Evolutionary conservation across 768 basidiomycete genomes (phyloP), one percentile per base, ranked within the genome.

Genomic region (Pisolithus sp.): DNA sequence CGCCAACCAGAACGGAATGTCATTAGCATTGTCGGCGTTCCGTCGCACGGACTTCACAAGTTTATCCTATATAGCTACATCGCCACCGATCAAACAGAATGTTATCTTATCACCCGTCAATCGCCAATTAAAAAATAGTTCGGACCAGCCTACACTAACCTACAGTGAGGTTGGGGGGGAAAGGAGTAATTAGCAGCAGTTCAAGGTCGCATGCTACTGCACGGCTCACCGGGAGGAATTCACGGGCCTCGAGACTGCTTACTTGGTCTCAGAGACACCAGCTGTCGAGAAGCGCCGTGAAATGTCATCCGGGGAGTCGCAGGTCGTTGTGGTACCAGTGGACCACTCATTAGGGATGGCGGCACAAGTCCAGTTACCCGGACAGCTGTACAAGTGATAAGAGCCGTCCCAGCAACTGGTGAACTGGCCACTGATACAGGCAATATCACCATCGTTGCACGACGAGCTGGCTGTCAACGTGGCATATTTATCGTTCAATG

Each of bases 291-390:
- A 51, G 36, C 51, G 54, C 51, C 47, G 46, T 36, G 48, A 40
- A 24, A 48, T 51, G n/a, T 49, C 37, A 12, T 50, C 49, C 8
- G 45, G 44, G 24, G 46, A 47, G 21, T 34, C 53, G 43, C 53
- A 54, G 8, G 53, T 54, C 10, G 53, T 54, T 4, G 53, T 54
- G 26, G 53, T 54, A 17, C 53, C 53, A 17, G 44, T 31, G 3
- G 53, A 54, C 49, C 50, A 48, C 40, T 54, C 49, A 40, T 54
- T 54, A 17, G 53, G 53, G 26, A 54, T 50, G 3, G 53, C 53
- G 38, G 50, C 49, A 34, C 53, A 54, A 13, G 53, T 51, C 53
- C 49, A 51, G 39, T 38, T 45, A 28, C 45, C 17, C 17, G 53
- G 53, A 30, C 53, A 54, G 13, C 31, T 10, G 20, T 40, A 43